Conservation (phyloP, 1,284 basidiomycete genomes). For the Apiotrichum veenhuisii region DNA sequence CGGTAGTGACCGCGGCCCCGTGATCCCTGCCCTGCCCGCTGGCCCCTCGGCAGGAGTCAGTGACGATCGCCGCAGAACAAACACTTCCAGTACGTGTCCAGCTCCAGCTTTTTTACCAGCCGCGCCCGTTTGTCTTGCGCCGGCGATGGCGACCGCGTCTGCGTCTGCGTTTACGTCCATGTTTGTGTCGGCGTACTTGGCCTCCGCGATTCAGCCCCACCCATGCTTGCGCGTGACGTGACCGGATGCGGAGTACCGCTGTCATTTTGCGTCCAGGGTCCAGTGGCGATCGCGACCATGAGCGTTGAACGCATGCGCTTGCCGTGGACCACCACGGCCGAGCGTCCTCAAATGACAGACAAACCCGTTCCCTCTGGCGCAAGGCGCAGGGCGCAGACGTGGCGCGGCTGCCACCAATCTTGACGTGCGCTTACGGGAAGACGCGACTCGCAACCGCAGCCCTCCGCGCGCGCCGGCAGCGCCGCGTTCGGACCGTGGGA, state of each 20-base stretch:
- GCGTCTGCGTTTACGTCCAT: background rate
- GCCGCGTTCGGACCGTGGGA: background rate
- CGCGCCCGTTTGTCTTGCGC: background rate
- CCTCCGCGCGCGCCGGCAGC: background rate
- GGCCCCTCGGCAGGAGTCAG: background rate
- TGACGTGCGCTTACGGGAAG: constrained; percentile 4
- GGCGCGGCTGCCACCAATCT: background rate
- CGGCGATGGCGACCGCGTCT: background rate
- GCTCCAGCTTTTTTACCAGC: background rate
- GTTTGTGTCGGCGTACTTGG: no score
- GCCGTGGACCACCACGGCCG: no score
- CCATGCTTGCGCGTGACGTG: no score
- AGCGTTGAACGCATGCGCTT: background rate
- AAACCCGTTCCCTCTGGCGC: background rate
- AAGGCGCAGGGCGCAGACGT: background rate
- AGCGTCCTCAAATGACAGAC: background rate
- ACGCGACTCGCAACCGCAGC: constrained; percentile 1
- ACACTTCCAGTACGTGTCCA: constrained; percentile 3
- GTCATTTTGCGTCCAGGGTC: no score
- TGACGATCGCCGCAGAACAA: background rate
- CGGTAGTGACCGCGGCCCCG: background rate
- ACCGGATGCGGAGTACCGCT: no score
- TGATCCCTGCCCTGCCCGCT: background rate
- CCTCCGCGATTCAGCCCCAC: no score
- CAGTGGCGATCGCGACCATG: no score